phyloP scores from a whole-genome alignment of 176 grass and related monocot genomes.

The Juncus inflexus region DNA sequence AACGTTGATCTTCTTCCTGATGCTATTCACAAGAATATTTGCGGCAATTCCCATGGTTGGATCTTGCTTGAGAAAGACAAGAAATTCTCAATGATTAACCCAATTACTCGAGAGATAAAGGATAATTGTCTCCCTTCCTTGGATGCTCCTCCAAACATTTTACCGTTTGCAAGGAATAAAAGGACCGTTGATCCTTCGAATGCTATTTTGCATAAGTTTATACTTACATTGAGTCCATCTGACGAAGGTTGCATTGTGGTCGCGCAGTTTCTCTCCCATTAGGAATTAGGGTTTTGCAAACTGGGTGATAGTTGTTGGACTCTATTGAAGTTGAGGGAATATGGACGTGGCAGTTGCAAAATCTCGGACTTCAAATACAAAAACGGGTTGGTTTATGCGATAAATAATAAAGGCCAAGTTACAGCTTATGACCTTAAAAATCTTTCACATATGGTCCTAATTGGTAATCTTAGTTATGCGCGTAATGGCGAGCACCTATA shows the following conservation, averaged over 20 bases:
- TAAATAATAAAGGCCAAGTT: background rate
- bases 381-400: background rate
- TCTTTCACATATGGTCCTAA: background rate
- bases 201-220: background rate
- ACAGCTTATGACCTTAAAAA: slow-evolving; percentile 1
- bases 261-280: background rate
- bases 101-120: background rate
- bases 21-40: background rate
- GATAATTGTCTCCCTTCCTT: background rate
- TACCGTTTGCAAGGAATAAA: background rate
- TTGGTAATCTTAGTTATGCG: background rate
- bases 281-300: background rate
- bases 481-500: background rate
- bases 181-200: background rate
- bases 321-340: background rate
- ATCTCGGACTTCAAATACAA: background rate
- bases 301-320: slow-evolving; percentile 8
- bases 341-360: no score
- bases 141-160: background rate
- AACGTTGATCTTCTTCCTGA: background rate
- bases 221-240: slow-evolving; percentile 4
- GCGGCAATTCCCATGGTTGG: background rate
- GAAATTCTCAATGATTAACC: slow-evolving; percentile 2
- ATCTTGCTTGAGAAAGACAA: background rate
- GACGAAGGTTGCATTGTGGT: background rate